Base-by-base conservation (phyloP, 805 yeast species). In the Kregervanrija pseudodelftensis region DNA sequence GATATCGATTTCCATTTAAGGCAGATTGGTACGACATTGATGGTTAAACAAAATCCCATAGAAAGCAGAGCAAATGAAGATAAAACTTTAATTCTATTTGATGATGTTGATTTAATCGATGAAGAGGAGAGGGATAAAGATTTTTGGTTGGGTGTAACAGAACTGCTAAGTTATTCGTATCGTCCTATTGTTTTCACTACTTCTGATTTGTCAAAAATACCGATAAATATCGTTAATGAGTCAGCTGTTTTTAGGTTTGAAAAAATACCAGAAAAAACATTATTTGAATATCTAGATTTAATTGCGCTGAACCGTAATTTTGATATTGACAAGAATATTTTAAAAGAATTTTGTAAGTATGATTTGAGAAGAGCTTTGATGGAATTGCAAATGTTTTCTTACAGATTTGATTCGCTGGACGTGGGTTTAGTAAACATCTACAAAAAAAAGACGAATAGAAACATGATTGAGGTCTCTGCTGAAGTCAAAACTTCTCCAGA, bases 1-100 rank as follows among this genome's bases (percentile, higher is more conserved):
- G 91, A 85, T 49, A 72, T 91, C 11, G 66, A 71, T 42, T 74
- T 78, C 22, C 76, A 69, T 30, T 68, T 91, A 34, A 80, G 74
- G 40, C 97, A 95, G 55, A 74, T 89, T 43, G 80, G 91, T 45
- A 90, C 96, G 4, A 84, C 95, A 0, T 88, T 87, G 48, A 67
- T 84, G 39, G 90, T 91, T 2, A 86, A 82, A 50, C 67, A 67
- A 40, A 51, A 48, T 15, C 40, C 37, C 22, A 62, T 61, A 33
- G 53, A 46, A 11, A 35, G 8, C 28, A 22, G 7, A 7, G 8
- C 28, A 4, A 7, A 8, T 7, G 8, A 41, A 15, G 54, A 54
- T 37, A 72, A 77, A 47, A 89, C 91, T 8, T 66, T 88, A 5
- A 80, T 93, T 4, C 62, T 93, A 32, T 70, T 91, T 46, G 96